phyloP scores from a whole-genome alignment of 306 rosid genomes.

The Trifolium pratense region DNA sequence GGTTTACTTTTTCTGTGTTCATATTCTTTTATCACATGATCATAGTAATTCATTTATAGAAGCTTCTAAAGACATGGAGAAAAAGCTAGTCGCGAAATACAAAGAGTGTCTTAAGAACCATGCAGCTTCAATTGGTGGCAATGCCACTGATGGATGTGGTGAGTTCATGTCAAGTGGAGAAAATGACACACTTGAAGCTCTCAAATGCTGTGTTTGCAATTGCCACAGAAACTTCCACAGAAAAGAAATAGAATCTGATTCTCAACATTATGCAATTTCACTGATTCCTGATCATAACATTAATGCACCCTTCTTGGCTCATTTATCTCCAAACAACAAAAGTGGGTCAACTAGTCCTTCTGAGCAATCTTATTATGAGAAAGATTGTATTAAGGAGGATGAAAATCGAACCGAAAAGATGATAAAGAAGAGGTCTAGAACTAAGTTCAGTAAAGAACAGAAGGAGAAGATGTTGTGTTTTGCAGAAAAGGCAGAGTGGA shows the following conservation, averaged over 20 bases:
- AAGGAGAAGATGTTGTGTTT: slow-evolving; percentile 62
- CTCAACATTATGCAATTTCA: slow-evolving; percentile 25
- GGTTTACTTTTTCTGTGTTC: not conserved
- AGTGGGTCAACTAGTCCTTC: slow-evolving; percentile 50
- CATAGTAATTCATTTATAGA: slow-evolving; percentile 25
- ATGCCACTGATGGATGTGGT: slow-evolving; percentile 66
- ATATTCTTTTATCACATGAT: not conserved
- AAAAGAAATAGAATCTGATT: slow-evolving; percentile 46
- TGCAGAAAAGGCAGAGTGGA: slow-evolving; percentile 67
- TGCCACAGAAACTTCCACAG: slow-evolving; percentile 70
- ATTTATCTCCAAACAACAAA: slow-evolving; percentile 48
- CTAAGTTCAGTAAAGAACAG: slow-evolving; percentile 67
- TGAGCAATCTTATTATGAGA: slow-evolving; percentile 46
- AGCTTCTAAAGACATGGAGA: slow-evolving; percentile 41
- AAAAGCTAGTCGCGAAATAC: slow-evolving; percentile 41
- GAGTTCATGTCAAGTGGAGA: slow-evolving; percentile 63
- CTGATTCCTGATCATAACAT: slow-evolving; percentile 29
- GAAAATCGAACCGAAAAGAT: slow-evolving; percentile 37
- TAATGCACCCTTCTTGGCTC: slow-evolving; percentile 15
- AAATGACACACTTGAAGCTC: slow-evolving; percentile 50
- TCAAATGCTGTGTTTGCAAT: slow-evolving; percentile 58
- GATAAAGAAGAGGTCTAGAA: slow-evolving; percentile 60
- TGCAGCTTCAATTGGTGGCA: slow-evolving; percentile 65
- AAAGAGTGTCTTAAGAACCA: slow-evolving; percentile 63
- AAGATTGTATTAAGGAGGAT: slow-evolving; percentile 22